Evolutionary conservation across 2,329 filamentous ascomycete species (phyloP), one percentile per base, ranked within the genome.

Genomic region (Mycosphaerelloides madeirae): DNA sequence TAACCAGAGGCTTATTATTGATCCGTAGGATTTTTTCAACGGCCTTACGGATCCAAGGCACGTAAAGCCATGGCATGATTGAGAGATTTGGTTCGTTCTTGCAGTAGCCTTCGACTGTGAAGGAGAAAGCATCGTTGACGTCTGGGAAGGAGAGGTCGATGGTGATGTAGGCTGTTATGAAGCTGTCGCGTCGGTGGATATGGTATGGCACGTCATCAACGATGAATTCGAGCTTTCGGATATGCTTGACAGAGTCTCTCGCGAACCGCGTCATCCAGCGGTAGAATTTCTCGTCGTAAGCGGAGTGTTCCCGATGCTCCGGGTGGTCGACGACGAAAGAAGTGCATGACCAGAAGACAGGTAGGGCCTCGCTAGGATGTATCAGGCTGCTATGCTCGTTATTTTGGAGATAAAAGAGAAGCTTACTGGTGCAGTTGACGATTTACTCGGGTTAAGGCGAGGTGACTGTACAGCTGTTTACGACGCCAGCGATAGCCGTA

Each of bases 291-390:
- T 35, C 34, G 39, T 43, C 39, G 9, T 11, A 16, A 22, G 25
- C 34, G 16, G 40, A 40, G 19, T 32, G 12, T 15, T 33, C 29
- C n/a, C 41, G 29, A 41, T 39, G 29, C n/a, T 18, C 34, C 28
- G 2, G 18, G 22, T 46, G 44, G 18, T 42, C 6, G 12, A 42
- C 22, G 2, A n/a, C n/a, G 20, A 47, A 43, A 18, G 25, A 29
- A 16, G 40, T 43, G 22, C 25, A 8, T 16, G 39, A 34, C 20
- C 32, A 39, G 40, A 33, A 43, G 15, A 43, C 16, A 13, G 44
- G 39, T 11, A 43, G 33, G 14, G n/a, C 38, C 19, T 38, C 41
- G 11, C 18, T 18, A n/a, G 15, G 28, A 11, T 8, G 8, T 9
- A 29, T 29, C 28, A n/a, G 28, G 28, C 28, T 9, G 8, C 28